Conservation (phyloP, 1,284 basidiomycete genomes). For the Moesziomyces parantarcticus region DNA sequence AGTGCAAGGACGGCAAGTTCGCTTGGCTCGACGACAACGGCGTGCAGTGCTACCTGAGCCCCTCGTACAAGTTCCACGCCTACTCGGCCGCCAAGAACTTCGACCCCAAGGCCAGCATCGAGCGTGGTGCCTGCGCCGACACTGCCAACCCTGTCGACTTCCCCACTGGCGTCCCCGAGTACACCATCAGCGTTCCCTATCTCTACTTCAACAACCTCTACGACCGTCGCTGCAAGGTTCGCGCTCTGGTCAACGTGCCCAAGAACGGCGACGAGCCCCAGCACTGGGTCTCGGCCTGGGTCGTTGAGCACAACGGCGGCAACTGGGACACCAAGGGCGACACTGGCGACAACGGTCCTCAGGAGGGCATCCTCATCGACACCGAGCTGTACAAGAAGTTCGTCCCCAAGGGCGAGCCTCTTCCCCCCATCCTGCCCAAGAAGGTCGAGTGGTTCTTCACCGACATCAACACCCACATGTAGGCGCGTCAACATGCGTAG, state of each 20-base stretch:
- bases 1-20: not conserved
- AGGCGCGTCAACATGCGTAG: constrained; percentile 15
- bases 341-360: not conserved
- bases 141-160: constrained; percentile 11
- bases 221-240: constrained; percentile 45
- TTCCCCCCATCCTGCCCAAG: not conserved
- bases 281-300: constrained; percentile 34
- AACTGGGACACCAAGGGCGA: constrained; percentile 12
- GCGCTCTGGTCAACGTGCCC: constrained; percentile 43
- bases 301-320: constrained; percentile 28
- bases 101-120: not conserved
- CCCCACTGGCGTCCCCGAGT: constrained; percentile 14
- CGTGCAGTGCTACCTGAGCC: constrained; percentile 36
- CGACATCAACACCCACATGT: constrained; percentile 40
- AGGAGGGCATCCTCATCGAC: constrained; percentile 32
- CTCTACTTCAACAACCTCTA: constrained; percentile 48
- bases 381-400: constrained; percentile 27
- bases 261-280: constrained; percentile 27
- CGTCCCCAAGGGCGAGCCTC: constrained; percentile 19
- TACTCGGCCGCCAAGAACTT: constrained; percentile 20
- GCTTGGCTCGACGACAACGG: constrained; percentile 33
- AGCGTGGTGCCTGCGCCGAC: constrained; percentile 22
- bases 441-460: constrained; percentile 45
- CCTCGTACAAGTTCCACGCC: constrained; percentile 39
- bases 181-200: constrained; percentile 26